Evolutionary conservation across 106 monocot species (phyloP), one percentile per base, ranked within the genome.

Genomic region (Allium cepa): DNA sequence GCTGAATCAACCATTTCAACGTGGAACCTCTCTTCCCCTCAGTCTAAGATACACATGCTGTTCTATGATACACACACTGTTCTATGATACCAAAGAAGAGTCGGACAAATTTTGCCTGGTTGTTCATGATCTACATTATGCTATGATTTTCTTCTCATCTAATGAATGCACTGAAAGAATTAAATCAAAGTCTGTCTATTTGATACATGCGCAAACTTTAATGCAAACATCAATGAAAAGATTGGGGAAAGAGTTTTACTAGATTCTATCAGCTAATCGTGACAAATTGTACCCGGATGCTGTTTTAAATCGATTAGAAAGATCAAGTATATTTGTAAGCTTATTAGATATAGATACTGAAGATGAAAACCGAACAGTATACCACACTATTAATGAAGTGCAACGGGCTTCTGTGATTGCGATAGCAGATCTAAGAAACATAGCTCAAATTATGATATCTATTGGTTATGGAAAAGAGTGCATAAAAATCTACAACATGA

Each of bases 401-500:
- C 56, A 71, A 60, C 7, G 8, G 4, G 69, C 73, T 5, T 16
- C 74, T 36, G 27, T 46, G 18, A 26, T 10, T 12, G 76, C 77
- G 53, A 60, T 67, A 66, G 71, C 52, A 5, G 64, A 69, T 18
- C 64, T 60, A 8, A 63, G 63, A 14, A 22, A 63, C 45, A 76
- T 92, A 10, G 80, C 82, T 17, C 59, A 74, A 50, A 69, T 72
- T 50, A 85, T 88, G 92, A 62, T 87, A 68, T 17, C 75, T 26
- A 45, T 70, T 49, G 86, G 86, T 3, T 88, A 88, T 49, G 78
- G 73, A 65, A 72, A 76, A 60, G 84, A 94, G 70, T 83, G 81
- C 72, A 60, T 80, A 68, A 56, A 60, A 17, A 62, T 78, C 15
- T 93, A 84, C 75, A 79, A 73, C 57, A 45, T 13, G 52, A 49